Percentiles rank a stretch among this genome's conserved stretches.
Evolutionary conservation across 2,329 filamentous ascomycete species (phyloP).

Genomic region (Cladosporium oxysporum): DNA sequence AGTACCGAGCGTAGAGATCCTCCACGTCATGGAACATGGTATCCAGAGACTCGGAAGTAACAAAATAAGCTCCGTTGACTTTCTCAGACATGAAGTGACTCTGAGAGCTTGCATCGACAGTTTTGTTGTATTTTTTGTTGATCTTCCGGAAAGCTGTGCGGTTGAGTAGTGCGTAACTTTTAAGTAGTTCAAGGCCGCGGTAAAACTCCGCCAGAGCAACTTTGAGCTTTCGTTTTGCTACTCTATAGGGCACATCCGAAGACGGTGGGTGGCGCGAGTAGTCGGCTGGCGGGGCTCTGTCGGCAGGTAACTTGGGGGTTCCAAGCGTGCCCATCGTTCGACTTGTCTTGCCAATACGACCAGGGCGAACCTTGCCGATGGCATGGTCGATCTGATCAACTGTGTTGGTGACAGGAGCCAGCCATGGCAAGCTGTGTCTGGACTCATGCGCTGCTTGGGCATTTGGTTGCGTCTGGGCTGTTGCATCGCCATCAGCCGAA

Average conservation of each 20-base stretch:
- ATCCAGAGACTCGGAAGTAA: conserved; percentile 83
- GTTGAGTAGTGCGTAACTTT: conserved; percentile 87
- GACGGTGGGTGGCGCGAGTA: conserved; percentile 43
- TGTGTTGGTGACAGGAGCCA: conserved; percentile 44
- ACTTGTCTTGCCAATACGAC: conserved; percentile 58
- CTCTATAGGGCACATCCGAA: conserved; percentile 73
- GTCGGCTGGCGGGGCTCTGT: conserved; percentile 39
- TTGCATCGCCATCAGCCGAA: conserved; percentile 12
- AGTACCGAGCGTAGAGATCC: conserved; percentile 91
- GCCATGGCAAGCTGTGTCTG: conserved; percentile 28
- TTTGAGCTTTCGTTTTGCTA: conserved; percentile 90
- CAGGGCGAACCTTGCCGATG: conserved; percentile 39
- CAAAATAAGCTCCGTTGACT: conserved; percentile 88
- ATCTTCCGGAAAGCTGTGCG: conserved; percentile 94
- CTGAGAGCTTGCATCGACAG: conserved; percentile 73
- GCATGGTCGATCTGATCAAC: conserved; percentile 22
- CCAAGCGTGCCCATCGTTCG: conserved; percentile 44
- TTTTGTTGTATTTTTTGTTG: conserved; percentile 98
- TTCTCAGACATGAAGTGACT: conserved; percentile 87
- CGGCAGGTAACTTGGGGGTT: conserved; percentile 42
- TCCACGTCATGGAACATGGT: conserved; percentile 78
- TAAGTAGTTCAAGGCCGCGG: conserved; percentile 84
- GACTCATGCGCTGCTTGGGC: not conserved
- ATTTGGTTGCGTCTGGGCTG: not conserved
- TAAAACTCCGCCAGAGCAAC: conserved; percentile 91